Conservation (phyloP, 495 filamentous ascomycete species). For the Durotheca rogersii region DNA sequence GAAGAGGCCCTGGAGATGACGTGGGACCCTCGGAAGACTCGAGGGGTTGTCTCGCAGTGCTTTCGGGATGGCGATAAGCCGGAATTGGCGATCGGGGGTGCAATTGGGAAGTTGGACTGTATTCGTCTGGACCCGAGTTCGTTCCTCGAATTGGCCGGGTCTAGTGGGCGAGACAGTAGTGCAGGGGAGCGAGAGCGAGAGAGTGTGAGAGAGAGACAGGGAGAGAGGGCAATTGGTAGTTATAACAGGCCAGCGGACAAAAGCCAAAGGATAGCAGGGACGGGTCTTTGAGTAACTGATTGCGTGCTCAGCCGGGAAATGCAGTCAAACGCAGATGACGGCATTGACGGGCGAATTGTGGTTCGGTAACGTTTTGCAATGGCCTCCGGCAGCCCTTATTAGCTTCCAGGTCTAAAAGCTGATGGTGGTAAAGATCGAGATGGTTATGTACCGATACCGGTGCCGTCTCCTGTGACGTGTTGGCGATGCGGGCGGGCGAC, state of each 20-base stretch:
- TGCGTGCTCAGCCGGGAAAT: constrained; percentile 16
- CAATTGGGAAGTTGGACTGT: not conserved
- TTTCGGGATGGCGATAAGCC: not conserved
- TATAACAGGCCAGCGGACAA: constrained; percentile 13
- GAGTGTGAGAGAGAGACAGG: too few relatives aligned
- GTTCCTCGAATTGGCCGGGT: too few relatives aligned
- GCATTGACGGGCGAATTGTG: constrained; percentile 25
- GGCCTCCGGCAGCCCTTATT: constrained; percentile 9
- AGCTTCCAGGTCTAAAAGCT: constrained; percentile 7
- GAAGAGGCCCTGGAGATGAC: constrained; percentile 5
- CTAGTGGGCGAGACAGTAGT: too few relatives aligned
- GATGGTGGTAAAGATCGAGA: too few relatives aligned
- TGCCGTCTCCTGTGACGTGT: constrained; percentile 22
- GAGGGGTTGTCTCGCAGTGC: constrained; percentile 16
- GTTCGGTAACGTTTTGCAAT: constrained; percentile 21
- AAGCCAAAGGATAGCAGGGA: constrained; percentile 13
- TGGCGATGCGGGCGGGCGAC: constrained; percentile 9
- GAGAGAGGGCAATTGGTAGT: too few relatives aligned
- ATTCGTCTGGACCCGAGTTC: too few relatives aligned
- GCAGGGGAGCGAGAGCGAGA: too few relatives aligned
- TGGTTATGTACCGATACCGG: too few relatives aligned
- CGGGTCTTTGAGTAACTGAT: constrained; percentile 7
- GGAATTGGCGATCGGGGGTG: constrained; percentile 5
- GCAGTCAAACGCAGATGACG: constrained; percentile 32
- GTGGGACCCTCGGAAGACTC: not conserved